Conservation (phyloP, 495 filamentous ascomycete species). For the Copromyces sp. region DNA sequence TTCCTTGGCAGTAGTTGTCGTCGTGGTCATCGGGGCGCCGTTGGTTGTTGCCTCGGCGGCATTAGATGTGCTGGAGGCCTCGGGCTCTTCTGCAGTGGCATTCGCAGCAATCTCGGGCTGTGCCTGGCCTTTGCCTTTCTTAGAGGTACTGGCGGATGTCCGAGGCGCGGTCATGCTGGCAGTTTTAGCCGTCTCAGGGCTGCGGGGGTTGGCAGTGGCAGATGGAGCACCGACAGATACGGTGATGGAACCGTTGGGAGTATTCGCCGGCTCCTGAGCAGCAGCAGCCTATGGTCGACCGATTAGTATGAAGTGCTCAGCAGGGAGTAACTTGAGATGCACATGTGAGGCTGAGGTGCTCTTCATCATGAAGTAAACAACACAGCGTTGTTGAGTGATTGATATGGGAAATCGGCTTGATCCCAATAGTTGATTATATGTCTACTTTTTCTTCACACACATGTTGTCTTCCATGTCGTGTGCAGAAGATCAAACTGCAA, state of each 20-base stretch:
- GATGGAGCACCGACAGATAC: neutral
- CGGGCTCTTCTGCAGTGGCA: neutral
- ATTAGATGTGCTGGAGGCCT: neutral
- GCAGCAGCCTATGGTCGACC: neutral
- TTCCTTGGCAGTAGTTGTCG: neutral
- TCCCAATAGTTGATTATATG: neutral
- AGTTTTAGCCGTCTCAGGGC: neutral
- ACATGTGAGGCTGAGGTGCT: neutral
- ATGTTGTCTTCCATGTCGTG: neutral
- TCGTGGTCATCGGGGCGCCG: neutral
- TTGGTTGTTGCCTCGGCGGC: neutral
- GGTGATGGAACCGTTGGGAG: neutral
- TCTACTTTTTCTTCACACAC: neutral
- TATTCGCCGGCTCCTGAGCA: neutral
- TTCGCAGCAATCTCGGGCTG: neutral
- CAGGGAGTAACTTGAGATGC: neutral
- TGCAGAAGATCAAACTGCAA: neutral
- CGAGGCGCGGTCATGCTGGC: neutral
- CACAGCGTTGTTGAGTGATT: neutral
- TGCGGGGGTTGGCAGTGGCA: neutral
- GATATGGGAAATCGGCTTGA: neutral
- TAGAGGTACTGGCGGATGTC: neutral
- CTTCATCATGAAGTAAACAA: neutral
- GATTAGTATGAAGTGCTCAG: neutral
- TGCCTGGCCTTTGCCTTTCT: neutral